Evolutionary conservation across 2,329 filamentous ascomycete species (phyloP).

Genomic region (Cercospora zeina): DNA sequence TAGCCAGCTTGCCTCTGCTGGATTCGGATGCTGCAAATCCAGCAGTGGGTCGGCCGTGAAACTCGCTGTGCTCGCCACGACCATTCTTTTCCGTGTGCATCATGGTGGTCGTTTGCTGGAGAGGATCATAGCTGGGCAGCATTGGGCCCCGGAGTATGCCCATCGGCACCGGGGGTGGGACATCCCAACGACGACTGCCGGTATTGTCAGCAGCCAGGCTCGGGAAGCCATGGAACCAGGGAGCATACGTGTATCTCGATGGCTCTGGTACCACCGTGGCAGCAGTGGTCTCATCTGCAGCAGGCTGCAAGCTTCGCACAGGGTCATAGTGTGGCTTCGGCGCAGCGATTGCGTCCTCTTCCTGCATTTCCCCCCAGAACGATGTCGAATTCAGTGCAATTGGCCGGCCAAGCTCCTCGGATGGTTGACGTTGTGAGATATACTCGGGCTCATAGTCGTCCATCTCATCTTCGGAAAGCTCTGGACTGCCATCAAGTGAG

Average conservation of each 20-base stretch:
- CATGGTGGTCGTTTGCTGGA: background rate
- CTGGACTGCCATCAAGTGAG: conserved; percentile 16
- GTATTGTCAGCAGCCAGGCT: conserved; percentile 29
- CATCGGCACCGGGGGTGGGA: conserved; percentile 16
- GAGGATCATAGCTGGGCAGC: background rate
- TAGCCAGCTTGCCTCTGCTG: conserved; percentile 12
- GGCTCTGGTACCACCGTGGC: conserved; percentile 1
- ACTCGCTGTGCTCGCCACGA: background rate
- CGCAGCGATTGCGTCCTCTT: background rate
- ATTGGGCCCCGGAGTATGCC: background rate
- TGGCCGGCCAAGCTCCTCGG: conserved; percentile 23
- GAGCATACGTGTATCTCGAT: conserved; percentile 26
- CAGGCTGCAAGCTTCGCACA: conserved; percentile 30
- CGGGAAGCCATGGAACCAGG: conserved; percentile 16
- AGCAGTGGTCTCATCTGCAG: conserved; percentile 8
- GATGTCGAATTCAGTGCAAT: background rate
- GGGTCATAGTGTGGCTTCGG: conserved; percentile 34
- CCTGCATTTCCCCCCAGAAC: background rate
- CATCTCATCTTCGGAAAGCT: conserved; percentile 11
- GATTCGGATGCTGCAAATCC: background rate
- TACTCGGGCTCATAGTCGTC: conserved; percentile 11
- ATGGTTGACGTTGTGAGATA: conserved; percentile 20
- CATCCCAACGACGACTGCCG: conserved; percentile 31
- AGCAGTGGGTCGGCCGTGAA: background rate
- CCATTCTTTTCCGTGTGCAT: background rate